Evolutionary conservation across 345 rosid genomes (phyloP), one percentile per base, ranked within the genome.

Genomic region (Camelina sativa): DNA sequence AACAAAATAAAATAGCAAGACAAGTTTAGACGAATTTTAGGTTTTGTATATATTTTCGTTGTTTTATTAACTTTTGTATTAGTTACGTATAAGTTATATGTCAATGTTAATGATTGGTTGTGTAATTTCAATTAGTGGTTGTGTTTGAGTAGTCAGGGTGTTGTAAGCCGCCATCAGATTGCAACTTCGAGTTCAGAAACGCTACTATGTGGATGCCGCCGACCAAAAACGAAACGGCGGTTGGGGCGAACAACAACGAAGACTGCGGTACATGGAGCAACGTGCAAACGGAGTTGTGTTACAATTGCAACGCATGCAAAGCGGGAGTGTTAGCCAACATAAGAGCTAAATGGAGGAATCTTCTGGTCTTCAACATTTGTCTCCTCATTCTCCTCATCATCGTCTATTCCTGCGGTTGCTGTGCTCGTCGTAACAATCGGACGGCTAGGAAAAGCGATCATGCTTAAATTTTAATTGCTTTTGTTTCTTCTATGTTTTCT

Each of bases 251-350:
- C 0, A 0, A 53, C 0, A 79, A 86, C 41, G 46, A 61, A 0
- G 92, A 87, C 65, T 84, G 92, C 72, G 53, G 15, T 2, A 34
- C 62, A 8, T 91, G 95, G 91, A 84, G 87, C 69, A 89, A 87
- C 62, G 37, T 81, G 54, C 81, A 51, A 51, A 19, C 35, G 13
- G 62, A 35, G 79, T 71, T 91, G 15, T 91, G 95, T 76, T 87
- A 65, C 53, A 67, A 80, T 52, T 91, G 97, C 58, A 75, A 81
- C 58, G 85, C 95, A 2, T 89, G 97, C 79, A 87, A 84, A 62
- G 86, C 77, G 8, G 92, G 89, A 9, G 80, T 87, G 63, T 61
- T 80, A 7, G 80, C n/a, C 23, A 79, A 79, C 69, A 57, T 85
- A 32, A 86, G 78, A 67, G 56, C 69, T 30, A 56, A 78, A 32